phyloP scores from a whole-genome alignment of 306 rosid species.

The Rosa lucieae region DNA sequence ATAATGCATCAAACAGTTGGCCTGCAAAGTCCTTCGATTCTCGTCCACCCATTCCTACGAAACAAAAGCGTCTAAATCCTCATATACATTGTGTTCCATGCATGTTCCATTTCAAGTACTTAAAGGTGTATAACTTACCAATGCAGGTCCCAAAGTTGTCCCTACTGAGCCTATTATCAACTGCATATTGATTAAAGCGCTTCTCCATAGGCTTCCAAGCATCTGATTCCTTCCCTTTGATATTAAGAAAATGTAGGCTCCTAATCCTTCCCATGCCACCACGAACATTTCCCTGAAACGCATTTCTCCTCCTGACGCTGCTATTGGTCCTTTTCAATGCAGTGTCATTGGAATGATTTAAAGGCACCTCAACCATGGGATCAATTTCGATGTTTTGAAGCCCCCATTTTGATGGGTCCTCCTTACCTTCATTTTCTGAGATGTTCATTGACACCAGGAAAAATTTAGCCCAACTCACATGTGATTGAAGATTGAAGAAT shows the following conservation, averaged over 20 bases:
- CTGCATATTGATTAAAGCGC: constrained; percentile 49
- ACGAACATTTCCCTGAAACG: constrained; percentile 4
- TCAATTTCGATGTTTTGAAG: constrained; percentile 63
- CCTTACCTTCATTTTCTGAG: constrained; percentile 21
- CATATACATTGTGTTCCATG: background rate
- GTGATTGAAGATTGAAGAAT: background rate
- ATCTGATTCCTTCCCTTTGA: constrained; percentile 67
- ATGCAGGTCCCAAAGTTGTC: constrained; percentile 81
- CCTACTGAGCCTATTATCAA: constrained; percentile 49
- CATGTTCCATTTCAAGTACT: constrained; percentile 9
- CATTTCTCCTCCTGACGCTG: constrained; percentile 34
- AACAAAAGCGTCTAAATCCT: constrained; percentile 21
- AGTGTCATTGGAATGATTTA: constrained; percentile 9
- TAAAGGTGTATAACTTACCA: constrained; percentile 37
- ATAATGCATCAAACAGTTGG: constrained; percentile 67
- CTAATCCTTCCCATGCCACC: constrained; percentile 44
- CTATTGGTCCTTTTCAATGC: constrained; percentile 14
- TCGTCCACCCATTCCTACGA: constrained; percentile 69
- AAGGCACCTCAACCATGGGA: constrained; percentile 38
- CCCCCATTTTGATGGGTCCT: constrained; percentile 44
- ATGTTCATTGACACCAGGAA: constrained; percentile 19
- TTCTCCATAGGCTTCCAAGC: constrained; percentile 65
- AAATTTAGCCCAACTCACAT: background rate
- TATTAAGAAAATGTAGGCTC: constrained; percentile 72
- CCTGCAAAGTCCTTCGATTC: constrained; percentile 89